Evolutionary conservation across 176 grass and related monocot species (phyloP).

Genomic region (sorghum (Sorghum bicolor)): DNA sequence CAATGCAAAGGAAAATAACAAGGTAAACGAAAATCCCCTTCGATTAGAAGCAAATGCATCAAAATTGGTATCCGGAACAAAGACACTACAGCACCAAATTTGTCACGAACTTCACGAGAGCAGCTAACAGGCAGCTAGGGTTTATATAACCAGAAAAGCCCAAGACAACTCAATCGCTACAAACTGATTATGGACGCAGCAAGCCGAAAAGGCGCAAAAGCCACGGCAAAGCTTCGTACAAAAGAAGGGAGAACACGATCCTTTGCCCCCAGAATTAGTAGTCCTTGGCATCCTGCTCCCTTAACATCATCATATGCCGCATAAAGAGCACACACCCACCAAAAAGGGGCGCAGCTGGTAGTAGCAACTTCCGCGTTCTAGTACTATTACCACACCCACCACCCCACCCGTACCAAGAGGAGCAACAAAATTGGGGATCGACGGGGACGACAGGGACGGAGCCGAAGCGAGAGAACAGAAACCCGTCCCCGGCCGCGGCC

Average conservation of each 20-base stretch:
- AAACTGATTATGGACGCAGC: background rate
- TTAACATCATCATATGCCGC: background rate
- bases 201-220: constrained; percentile 27
- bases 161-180: constrained; percentile 7
- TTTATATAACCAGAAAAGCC: constrained; percentile 17
- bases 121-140: constrained; percentile 17
- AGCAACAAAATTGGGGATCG: constrained; percentile 33
- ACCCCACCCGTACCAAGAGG: background rate
- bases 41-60: background rate
- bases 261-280: constrained; percentile 28
- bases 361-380: background rate
- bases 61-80: background rate
- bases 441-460: background rate
- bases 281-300: constrained; percentile 2
- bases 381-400: background rate
- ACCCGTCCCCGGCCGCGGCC: background rate
- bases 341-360: background rate
- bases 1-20: background rate
- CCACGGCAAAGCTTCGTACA: constrained; percentile 15
- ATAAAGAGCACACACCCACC: constrained; percentile 8
- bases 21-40: background rate
- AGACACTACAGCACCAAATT: background rate
- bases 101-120: background rate
- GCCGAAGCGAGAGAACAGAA: background rate
- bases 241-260: constrained; percentile 23